Base-by-base conservation (phyloP, 768 basidiomycete species). In the Polyporus arcularius region DNA sequence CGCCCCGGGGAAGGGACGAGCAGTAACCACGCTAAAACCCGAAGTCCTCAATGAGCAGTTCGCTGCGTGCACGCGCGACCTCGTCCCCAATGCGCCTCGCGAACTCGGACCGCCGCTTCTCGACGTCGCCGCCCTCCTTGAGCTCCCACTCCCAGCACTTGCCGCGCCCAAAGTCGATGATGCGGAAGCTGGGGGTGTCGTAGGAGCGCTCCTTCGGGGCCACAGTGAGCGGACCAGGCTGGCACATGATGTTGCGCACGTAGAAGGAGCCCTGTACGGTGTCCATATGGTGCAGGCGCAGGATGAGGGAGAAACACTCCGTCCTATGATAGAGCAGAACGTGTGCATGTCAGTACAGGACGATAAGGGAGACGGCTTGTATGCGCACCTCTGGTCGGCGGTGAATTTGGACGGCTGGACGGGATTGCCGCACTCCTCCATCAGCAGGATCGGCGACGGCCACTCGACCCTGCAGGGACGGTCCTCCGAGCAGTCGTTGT, bases 161-260 rank as follows among this genome's bases (percentile, higher is more conserved):
- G 9, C 61, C 68, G 5, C 82, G 74, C 12, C 83, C 83, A 41
- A 83, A 82, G 65, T 84, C 83, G 55, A 84, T 82, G 61, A 84
- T 53, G 26, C 82, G 76, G 65, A 81, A 84, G 53, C 73, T 75
- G 9, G 76, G 75, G 1, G 59, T 42, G 7, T 58, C 16, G 32
- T 62, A 7, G 12, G 73, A 71, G 14, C 78, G 75, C 50, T 62
- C 31, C 12, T n/a, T 21, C 0, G 70, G 74, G 2, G 72, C 70
- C n/a, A 63, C 61, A 8, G 71, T 72, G 45, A 80, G 72, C 26
- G 77, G 78, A 3, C 81, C 81, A 0, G 65, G 66, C 55, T 83
- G 81, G 16, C 75, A 66, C 32, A 83, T 67, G 48, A 82, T 71
- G 64, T 84, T 84, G 32, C 79, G 77, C 7, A 65, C 55, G 57